These are phyloP conservation scores for Collybia nuda DNA, from an alignment of 768 basidiomycete species.

Conservation along the genomic window DNA sequence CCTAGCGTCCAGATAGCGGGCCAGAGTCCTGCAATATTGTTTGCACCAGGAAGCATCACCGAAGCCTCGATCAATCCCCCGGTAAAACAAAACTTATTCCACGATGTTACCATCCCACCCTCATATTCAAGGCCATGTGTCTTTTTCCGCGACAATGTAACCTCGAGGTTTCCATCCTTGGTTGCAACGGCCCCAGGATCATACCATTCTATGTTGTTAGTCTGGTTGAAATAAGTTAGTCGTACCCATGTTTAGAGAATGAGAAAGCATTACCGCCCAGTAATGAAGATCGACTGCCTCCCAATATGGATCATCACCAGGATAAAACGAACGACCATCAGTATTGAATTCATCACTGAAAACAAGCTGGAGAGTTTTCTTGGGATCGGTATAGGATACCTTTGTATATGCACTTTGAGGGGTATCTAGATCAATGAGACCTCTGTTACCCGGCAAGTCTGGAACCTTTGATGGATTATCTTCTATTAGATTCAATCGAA, in stretches of 20 bases:
- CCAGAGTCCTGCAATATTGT: conserved; percentile 69
- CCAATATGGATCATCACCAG: conserved; percentile 85
- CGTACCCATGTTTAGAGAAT: not conserved
- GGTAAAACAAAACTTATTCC: conserved; percentile 92
- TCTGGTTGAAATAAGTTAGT: conserved; percentile 37
- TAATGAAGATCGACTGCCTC: conserved; percentile 80
- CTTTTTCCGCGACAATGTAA: conserved; percentile 62
- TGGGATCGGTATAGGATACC: conserved; percentile 57
- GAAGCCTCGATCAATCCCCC: conserved; percentile 72
- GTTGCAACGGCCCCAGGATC: conserved; percentile 82
- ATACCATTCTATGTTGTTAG: conserved; percentile 84
- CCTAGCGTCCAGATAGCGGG: conserved; percentile 83
- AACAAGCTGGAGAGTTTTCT: conserved; percentile 49
- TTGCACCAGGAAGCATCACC: conserved; percentile 65
- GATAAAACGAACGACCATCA: conserved; percentile 74
- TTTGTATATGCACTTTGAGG: conserved; percentile 54
- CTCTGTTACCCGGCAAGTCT: conserved; percentile 48
- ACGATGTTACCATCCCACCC: conserved; percentile 47
- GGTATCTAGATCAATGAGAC: conserved; percentile 57
- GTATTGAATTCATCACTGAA: conserved; percentile 81
- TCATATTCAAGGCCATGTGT: conserved; percentile 74
- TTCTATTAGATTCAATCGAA: not conserved
- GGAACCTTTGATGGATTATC: conserved; percentile 49
- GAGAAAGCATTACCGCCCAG: conserved; percentile 45
- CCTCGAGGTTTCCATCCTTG: conserved; percentile 65